A percentile compares a stretch with the other conserved stretches of the same genome.
phyloP scores from a whole-genome alignment of 306 rosid species.

The Fragaria ananassa region DNA sequence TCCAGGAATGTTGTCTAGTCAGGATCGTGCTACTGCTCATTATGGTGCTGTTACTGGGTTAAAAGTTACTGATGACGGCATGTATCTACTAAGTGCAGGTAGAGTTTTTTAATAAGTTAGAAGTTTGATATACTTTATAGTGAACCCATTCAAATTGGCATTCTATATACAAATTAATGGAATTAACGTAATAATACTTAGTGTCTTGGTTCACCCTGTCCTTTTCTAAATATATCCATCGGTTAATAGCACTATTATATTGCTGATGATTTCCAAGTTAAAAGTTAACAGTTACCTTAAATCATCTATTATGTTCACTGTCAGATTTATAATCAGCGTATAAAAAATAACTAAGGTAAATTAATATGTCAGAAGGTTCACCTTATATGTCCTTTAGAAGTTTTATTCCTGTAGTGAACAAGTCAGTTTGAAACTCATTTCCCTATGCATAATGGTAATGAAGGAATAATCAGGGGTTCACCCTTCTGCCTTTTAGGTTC shows the following conservation, averaged over 20 bases:
- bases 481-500: slow-evolving; percentile 54
- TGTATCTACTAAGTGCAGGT: slow-evolving; percentile 97
- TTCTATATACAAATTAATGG: neutral
- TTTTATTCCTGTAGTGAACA: neutral
- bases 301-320: neutral
- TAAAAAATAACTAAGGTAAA: neutral
- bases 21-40: slow-evolving; percentile 95
- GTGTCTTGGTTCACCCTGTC: neutral
- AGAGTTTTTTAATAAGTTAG: slow-evolving; percentile 12
- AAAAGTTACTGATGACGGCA: slow-evolving; percentile 79
- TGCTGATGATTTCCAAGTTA: neutral
- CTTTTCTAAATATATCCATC: neutral
- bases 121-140: neutral
- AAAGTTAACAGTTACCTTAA: neutral
- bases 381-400: neutral
- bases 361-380: neutral
- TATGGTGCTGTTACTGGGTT: slow-evolving; percentile 94
- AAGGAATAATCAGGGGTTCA: neutral
- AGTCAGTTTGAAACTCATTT: neutral
- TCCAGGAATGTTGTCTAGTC: slow-evolving; percentile 89
- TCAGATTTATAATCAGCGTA: neutral
- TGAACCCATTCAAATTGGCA: neutral
- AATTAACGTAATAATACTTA: neutral
- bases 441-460: neutral
- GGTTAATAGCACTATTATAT: neutral